Conservation (phyloP, 1,284 basidiomycete species). For the Trichosporon faecale region DNA sequence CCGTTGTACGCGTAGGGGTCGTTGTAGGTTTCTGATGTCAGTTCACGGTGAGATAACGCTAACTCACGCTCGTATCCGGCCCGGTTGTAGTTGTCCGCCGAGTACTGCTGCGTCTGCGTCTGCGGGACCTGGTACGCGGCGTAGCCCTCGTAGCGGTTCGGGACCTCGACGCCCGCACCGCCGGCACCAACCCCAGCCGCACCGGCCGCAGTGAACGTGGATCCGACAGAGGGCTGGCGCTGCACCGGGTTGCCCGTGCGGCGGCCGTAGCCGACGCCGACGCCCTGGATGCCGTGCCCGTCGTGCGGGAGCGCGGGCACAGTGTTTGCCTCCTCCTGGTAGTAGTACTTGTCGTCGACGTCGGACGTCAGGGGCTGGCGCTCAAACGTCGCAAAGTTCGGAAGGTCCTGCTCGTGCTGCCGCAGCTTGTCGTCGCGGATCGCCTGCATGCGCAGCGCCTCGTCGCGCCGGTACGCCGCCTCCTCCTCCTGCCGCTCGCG, state of each 20-base stretch:
- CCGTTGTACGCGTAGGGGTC: constrained; percentile 23
- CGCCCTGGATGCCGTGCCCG: constrained; percentile 32
- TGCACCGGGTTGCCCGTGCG: neutral
- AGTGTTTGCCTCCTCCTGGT: constrained; percentile 37
- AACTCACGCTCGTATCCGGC: constrained; percentile 20
- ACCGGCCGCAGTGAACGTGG: constrained; percentile 28
- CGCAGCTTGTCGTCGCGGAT: constrained; percentile 42
- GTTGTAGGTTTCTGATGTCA: constrained; percentile 16
- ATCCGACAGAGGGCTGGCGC: constrained; percentile 16
- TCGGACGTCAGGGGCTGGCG: constrained; percentile 35
- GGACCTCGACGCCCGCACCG: constrained; percentile 35
- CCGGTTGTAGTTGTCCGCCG: neutral
- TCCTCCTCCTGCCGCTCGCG: constrained; percentile 34
- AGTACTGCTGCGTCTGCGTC: constrained; percentile 14
- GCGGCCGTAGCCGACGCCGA: constrained; percentile 38
- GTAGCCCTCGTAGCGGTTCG: constrained; percentile 22
- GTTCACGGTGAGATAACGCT: neutral
- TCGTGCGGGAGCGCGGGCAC: neutral
- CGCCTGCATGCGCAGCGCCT: constrained; percentile 39
- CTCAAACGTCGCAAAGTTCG: constrained; percentile 40
- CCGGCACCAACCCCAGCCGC: constrained; percentile 34
- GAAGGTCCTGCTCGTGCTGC: constrained; percentile 43
- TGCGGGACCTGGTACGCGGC: constrained; percentile 16
- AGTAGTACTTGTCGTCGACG: constrained; percentile 43
- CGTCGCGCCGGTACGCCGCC: constrained; percentile 22